Percentiles rank a stretch among this genome's conserved stretches.
Evolutionary conservation across 2,329 filamentous ascomycete species (phyloP).

Genomic region (Colletotrichum tamarilloi): DNA sequence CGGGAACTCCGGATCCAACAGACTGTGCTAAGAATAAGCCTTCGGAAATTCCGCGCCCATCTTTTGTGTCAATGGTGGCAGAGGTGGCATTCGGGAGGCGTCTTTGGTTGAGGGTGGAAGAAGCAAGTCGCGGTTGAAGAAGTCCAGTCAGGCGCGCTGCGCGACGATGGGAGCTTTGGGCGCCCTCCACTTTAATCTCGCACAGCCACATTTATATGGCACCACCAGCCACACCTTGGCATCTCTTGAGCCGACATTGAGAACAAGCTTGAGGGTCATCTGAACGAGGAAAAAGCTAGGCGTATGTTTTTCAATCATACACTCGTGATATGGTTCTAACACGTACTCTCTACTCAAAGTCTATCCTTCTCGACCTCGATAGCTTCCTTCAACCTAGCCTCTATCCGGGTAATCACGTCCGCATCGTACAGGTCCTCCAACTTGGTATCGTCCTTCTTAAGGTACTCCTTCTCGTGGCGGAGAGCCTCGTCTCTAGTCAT

Average conservation of each 20-base stretch:
- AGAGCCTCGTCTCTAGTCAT: constrained; percentile 93
- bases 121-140: background rate
- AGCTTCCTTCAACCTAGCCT: constrained; percentile 75
- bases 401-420: constrained; percentile 74
- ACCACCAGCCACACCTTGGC: background rate
- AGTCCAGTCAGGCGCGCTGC: background rate
- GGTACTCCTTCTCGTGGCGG: constrained; percentile 82
- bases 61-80: background rate
- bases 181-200: too few relatives aligned
- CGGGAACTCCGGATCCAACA: background rate
- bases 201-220: background rate
- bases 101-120: background rate
- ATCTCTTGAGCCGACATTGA: background rate
- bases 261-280: too few relatives aligned
- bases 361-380: constrained; percentile 67
- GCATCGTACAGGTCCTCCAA: constrained; percentile 80
- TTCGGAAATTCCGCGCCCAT: background rate
- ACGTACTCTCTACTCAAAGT: constrained; percentile 14
- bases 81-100: background rate
- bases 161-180: too few relatives aligned
- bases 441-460: constrained; percentile 74
- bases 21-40: rapidly evolving
- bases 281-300: too few relatives aligned
- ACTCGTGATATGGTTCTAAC: background rate
- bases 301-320: too few relatives aligned